phyloP scores from a whole-genome alignment of 768 basidiomycete genomes.

The Tulasnella sp. region DNA sequence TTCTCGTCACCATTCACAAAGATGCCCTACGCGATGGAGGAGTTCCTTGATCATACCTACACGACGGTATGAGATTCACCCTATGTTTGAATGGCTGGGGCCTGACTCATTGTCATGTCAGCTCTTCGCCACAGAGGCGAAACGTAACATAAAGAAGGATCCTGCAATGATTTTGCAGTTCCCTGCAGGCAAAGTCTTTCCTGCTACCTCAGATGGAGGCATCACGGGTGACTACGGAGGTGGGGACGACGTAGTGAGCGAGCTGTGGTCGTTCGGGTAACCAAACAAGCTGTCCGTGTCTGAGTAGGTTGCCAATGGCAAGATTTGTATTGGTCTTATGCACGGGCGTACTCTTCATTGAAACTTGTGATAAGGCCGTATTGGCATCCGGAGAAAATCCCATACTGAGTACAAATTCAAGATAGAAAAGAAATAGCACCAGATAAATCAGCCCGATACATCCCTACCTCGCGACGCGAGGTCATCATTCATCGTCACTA shows the following conservation, averaged over 20 bases:
- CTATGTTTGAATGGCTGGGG: neutral
- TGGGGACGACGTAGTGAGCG: neutral
- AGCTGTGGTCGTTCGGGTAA: constrained; percentile 6
- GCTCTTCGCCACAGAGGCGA: constrained; percentile 80
- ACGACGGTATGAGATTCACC: constrained; percentile 42
- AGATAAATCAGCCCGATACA: neutral
- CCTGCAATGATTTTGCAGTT: constrained; percentile 39
- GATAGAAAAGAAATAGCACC: neutral
- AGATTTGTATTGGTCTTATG: neutral
- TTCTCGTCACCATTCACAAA: constrained; percentile 90
- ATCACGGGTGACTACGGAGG: neutral
- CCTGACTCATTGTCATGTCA: constrained; percentile 27
- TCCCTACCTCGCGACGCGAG: too few relatives aligned
- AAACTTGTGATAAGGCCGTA: neutral
- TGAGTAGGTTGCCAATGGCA: neutral
- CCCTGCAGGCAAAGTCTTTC: constrained; percentile 11
- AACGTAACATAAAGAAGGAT: constrained; percentile 70
- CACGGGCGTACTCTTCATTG: too few relatives aligned
- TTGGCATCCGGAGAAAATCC: neutral
- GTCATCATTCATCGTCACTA: constrained; percentile 5
- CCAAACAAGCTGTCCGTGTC: neutral
- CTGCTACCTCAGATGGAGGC: neutral
- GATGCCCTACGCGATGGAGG: constrained; percentile 79
- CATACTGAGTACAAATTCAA: neutral
- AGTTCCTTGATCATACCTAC: constrained; percentile 92